Percentiles rank a stretch among this genome's conserved stretches.
phyloP scores from a whole-genome alignment of 2,329 filamentous ascomycete genomes.

The Akanthomyces uredinophilus region DNA sequence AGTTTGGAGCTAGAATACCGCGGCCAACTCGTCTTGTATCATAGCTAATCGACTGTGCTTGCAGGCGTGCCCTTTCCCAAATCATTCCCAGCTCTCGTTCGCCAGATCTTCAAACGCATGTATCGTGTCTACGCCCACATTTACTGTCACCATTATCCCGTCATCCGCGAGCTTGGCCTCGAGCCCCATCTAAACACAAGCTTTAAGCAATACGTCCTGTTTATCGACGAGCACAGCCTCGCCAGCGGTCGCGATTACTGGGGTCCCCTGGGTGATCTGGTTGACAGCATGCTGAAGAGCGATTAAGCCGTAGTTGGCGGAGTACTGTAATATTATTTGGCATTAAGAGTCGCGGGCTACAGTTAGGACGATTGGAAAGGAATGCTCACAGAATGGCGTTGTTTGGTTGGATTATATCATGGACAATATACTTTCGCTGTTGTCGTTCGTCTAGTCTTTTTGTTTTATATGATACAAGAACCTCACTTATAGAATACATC shows the following conservation, averaged over 20 bases:
- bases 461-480: neutral
- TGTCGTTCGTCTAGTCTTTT: neutral
- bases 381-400: slow-evolving; percentile 10
- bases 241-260: slow-evolving; percentile 95
- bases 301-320: slow-evolving; percentile 49
- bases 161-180: slow-evolving; percentile 88
- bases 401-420: slow-evolving; percentile 2
- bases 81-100: slow-evolving; percentile 79
- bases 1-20: neutral
- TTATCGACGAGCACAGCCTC: slow-evolving; percentile 92
- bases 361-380: neutral
- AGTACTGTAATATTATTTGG: neutral
- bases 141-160: slow-evolving; percentile 98
- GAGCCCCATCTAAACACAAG: slow-evolving; percentile 98
- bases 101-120: slow-evolving; percentile 97
- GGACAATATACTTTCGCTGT: neutral
- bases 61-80: slow-evolving; percentile 89
- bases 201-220: slow-evolving; percentile 99
- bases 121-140: slow-evolving; percentile 99
- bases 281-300: slow-evolving; percentile 95
- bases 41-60: neutral
- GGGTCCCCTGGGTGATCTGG: slow-evolving; percentile 89
- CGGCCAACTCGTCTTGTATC: neutral
- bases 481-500: neutral
- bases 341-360: neutral